phyloP scores from a whole-genome alignment of 169 alveolate species.

The Plasmodium yoelii region DNA sequence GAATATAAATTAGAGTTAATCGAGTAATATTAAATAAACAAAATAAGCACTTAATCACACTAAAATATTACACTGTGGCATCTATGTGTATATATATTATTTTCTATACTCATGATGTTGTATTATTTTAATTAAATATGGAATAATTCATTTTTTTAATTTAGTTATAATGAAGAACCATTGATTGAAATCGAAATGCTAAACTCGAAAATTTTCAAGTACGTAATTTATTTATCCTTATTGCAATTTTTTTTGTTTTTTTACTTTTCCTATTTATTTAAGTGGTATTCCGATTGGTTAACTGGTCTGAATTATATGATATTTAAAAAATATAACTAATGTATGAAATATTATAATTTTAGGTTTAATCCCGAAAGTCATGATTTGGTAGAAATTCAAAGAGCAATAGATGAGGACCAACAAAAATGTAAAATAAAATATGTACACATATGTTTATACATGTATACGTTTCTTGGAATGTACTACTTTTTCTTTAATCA shows the following conservation, averaged over 20 bases:
- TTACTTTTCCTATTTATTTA: background rate
- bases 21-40: constrained; percentile 17
- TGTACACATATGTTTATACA: background rate
- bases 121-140: background rate
- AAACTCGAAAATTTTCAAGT: constrained; percentile 69
- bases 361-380: constrained; percentile 72
- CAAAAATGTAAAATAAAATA: constrained; percentile 31
- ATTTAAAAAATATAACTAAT: no score
- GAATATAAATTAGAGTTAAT: constrained; percentile 64
- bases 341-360: constrained; percentile 3
- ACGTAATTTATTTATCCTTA: background rate
- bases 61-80: background rate
- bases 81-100: background rate
- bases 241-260: constrained; percentile 6
- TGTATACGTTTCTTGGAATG: background rate
- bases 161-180: constrained; percentile 72
- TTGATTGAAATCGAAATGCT: constrained; percentile 75
- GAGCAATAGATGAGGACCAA: constrained; percentile 63
- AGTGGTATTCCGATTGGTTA: background rate
- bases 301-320: background rate
- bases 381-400: constrained; percentile 65
- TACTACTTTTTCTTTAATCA: background rate
- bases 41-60: background rate
- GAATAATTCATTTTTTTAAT: background rate
- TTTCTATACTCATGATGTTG: background rate